phyloP scores from a whole-genome alignment of 805 yeast genomes.

The Suhomyces sp. region DNA sequence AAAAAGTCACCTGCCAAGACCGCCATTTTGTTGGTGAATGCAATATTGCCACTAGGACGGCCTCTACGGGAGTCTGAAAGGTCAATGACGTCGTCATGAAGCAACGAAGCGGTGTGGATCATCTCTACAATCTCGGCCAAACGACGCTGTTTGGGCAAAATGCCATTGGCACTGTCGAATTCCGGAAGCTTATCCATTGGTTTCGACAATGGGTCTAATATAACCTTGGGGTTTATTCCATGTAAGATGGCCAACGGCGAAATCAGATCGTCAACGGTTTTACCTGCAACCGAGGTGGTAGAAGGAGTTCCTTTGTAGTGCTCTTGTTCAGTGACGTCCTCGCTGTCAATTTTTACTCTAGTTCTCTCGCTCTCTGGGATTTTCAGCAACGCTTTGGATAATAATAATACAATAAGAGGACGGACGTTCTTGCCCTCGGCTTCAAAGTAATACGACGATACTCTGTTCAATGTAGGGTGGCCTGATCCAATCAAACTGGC shows the following conservation, averaged over 20 bases:
- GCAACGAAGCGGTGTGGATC: constrained; percentile 94
- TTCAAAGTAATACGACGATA: constrained; percentile 92
- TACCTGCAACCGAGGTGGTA: constrained; percentile 55
- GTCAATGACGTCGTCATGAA: constrained; percentile 97
- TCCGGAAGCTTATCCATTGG: constrained; percentile 73
- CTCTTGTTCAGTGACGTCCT: constrained; percentile 66
- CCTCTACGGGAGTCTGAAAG: constrained; percentile 85
- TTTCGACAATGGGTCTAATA: constrained; percentile 77
- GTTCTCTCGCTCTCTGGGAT: constrained; percentile 71
- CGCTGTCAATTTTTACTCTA: constrained; percentile 56
- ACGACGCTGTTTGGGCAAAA: constrained; percentile 90
- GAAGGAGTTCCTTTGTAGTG: constrained; percentile 58
- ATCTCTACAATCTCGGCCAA: constrained; percentile 96
- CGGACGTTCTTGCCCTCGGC: constrained; percentile 95
- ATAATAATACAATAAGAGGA: constrained; percentile 80
- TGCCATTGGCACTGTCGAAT: constrained; percentile 60
- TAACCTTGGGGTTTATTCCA: constrained; percentile 83
- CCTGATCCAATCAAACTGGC: constrained; percentile 87
- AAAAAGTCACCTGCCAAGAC: constrained; percentile 95
- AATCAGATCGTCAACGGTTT: constrained; percentile 58
- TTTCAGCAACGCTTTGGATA: constrained; percentile 74
- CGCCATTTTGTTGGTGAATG: constrained; percentile 96
- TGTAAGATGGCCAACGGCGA: constrained; percentile 82
- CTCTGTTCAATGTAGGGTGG: constrained; percentile 88
- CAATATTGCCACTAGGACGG: constrained; percentile 85